A percentile compares a stretch with the other conserved stretches of the same genome.
These are phyloP conservation scores for Oryza punctata DNA, from an alignment of 176 grass and related monocot species.

Conservation along the genomic window DNA sequence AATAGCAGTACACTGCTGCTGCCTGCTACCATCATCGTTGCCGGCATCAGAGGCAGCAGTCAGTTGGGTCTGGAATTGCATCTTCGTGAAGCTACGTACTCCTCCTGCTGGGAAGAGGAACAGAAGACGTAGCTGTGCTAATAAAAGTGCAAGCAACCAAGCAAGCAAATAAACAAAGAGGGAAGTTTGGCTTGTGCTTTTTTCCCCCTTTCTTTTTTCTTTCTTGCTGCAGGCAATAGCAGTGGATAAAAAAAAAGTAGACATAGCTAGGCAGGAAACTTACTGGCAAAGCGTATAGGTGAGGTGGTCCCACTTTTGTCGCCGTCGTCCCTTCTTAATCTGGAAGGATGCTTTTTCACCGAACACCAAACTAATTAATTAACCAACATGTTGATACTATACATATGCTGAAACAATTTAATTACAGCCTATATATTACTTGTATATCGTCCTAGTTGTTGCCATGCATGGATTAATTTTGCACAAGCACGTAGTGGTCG, in stretches of 20 bases:
- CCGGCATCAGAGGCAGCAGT: too few species aligned
- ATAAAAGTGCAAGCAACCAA: conserved; percentile 29
- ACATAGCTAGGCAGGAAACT: not conserved
- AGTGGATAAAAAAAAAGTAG: not conserved
- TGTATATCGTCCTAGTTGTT: not conserved
- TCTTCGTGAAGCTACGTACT: too few species aligned
- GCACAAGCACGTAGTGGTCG: not conserved
- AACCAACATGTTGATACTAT: not conserved
- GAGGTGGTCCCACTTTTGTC: conserved; percentile 1
- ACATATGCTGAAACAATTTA: not conserved
- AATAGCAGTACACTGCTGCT: too few species aligned
- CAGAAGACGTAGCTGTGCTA: not conserved
- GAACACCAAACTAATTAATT: not conserved
- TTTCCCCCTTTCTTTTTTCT: not conserved
- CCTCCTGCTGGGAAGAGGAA: not conserved
- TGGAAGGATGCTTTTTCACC: conserved; percentile 31
- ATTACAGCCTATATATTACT: not conserved
- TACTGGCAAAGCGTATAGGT: not conserved
- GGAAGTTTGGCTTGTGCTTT: not conserved
- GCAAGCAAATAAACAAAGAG: not conserved
- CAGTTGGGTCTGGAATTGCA: too few species aligned
- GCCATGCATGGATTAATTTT: not conserved
- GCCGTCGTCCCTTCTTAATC: conserved; percentile 30
- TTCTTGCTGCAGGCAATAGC: not conserved
- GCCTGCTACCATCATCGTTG: too few species aligned